Evolutionary conservation across 805 yeast genomes (phyloP).

Genomic region (Wickerhamomyces subpelliculosus): DNA sequence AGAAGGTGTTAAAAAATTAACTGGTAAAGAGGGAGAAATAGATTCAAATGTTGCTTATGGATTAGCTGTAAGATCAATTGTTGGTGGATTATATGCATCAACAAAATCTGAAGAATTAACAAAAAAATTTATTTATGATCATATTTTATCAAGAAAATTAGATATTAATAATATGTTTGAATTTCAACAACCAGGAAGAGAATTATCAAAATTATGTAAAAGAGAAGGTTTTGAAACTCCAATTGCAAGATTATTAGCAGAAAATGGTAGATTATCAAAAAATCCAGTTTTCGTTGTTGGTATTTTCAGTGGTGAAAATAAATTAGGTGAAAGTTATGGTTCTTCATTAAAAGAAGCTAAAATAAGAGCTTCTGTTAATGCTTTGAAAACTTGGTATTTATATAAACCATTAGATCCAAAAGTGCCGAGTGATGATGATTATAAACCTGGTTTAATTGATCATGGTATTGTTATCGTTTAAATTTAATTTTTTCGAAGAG

Average conservation of each 20-base stretch:
- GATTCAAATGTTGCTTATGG: constrained; percentile 37
- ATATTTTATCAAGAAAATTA: constrained; percentile 76
- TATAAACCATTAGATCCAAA: constrained; percentile 69
- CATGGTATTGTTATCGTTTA: constrained; percentile 38
- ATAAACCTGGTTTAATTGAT: constrained; percentile 33
- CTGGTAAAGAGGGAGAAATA: constrained; percentile 23
- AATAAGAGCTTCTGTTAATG: constrained; percentile 84
- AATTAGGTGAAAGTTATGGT: constrained; percentile 93
- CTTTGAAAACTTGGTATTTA: constrained; percentile 86
- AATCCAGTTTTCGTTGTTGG: constrained; percentile 89
- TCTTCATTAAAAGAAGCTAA: constrained; percentile 86
- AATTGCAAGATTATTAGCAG: constrained; percentile 77
- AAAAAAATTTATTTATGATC: constrained; percentile 61
- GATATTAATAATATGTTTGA: constrained; percentile 69
- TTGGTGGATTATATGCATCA: constrained; percentile 78
- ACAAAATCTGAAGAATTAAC: constrained; percentile 50
- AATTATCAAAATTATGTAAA: constrained; percentile 68
- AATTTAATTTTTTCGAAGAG: too few species aligned
- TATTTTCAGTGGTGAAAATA: constrained; percentile 74
- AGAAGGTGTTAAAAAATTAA: constrained; percentile 46
- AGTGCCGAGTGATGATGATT: constrained; percentile 52
- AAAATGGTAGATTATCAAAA: constrained; percentile 82
- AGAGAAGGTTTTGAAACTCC: constrained; percentile 72
- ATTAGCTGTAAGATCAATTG: constrained; percentile 69
- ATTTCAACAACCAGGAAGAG: constrained; percentile 81